phyloP scores from a whole-genome alignment of 2,329 filamentous ascomycete species.

The Pyrenophora seminiperda region DNA sequence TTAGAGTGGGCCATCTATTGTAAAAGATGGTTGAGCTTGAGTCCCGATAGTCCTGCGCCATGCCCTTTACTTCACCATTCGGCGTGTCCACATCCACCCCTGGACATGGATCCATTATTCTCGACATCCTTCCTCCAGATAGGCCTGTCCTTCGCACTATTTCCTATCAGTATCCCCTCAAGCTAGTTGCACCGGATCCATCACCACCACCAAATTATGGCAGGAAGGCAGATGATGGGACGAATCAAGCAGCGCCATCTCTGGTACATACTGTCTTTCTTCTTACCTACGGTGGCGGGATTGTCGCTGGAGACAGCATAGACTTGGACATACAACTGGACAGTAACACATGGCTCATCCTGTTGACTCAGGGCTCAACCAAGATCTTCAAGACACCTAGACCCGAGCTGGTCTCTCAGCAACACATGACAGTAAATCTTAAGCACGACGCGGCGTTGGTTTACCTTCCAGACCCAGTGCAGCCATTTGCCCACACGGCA shows the following conservation, averaged over 20 bases:
- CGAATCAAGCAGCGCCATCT: slow-evolving; percentile 26
- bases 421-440: slow-evolving; percentile 57
- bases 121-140: slow-evolving; percentile 72
- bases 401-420: slow-evolving; percentile 52
- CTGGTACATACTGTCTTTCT: slow-evolving; percentile 81
- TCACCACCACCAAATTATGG: slow-evolving; percentile 58
- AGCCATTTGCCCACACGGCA: slow-evolving; percentile 82
- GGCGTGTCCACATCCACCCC: slow-evolving; percentile 72
- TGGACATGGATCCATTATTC: slow-evolving; percentile 78
- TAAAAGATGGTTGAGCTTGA: slow-evolving; percentile 18
- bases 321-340: slow-evolving; percentile 72
- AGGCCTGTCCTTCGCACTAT: slow-evolving; percentile 74
- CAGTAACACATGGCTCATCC: slow-evolving; percentile 65
- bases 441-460: slow-evolving; percentile 58
- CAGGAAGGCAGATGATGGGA: neutral
- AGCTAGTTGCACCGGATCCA: slow-evolving; percentile 82
- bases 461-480: slow-evolving; percentile 86
- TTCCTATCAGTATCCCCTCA: slow-evolving; percentile 91
- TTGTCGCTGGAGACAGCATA: slow-evolving; percentile 86
- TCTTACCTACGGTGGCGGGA: slow-evolving; percentile 90
- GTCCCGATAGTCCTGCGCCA: slow-evolving; percentile 22
- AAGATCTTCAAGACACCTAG: slow-evolving; percentile 87
- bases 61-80: slow-evolving; percentile 68
- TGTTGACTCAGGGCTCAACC: slow-evolving; percentile 75
- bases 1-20: neutral